A percentile compares a stretch with the other conserved stretches of the same genome.
Evolutionary conservation across 1,284 basidiomycete genomes (phyloP).

Genomic region (Tilletia caries): DNA sequence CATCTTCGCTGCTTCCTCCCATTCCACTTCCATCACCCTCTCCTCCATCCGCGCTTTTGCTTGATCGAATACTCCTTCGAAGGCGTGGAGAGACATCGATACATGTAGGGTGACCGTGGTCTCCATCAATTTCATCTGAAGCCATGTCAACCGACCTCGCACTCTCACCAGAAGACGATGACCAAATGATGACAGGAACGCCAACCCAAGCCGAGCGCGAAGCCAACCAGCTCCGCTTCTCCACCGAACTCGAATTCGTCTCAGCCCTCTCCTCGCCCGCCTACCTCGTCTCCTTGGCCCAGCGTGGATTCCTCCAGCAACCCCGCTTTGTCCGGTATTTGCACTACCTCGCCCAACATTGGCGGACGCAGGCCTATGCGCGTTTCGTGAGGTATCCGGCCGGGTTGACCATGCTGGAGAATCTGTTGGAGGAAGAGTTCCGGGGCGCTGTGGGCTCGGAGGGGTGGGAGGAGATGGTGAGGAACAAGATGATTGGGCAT

Average conservation of each 20-base stretch:
- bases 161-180: not conserved
- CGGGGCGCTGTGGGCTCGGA: slow-evolving; percentile 32
- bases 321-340: slow-evolving; percentile 40
- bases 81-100: no score
- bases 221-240: slow-evolving; percentile 41
- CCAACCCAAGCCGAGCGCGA: slow-evolving; percentile 7
- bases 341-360: slow-evolving; percentile 34
- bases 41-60: no score
- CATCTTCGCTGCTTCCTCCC: no score
- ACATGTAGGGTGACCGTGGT: no score
- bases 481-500: slow-evolving; percentile 35
- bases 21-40: no score
- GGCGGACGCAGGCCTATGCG: slow-evolving; percentile 39
- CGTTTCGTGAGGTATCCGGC: slow-evolving; percentile 47
- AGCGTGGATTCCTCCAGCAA: slow-evolving; percentile 31
- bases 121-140: no score
- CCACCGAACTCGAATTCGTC: slow-evolving; percentile 45
- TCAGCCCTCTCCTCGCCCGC: slow-evolving; percentile 45
- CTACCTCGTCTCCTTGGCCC: slow-evolving; percentile 43
- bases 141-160: not conserved
- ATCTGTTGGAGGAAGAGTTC: slow-evolving; percentile 38
- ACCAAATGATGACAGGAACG: no score
- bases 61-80: no score
- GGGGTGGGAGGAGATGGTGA: slow-evolving; percentile 42
- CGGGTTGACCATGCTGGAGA: slow-evolving; percentile 39